Conservation (phyloP, 2,329 filamentous ascomycete genomes). For the Ophiosphaerella herpotricha region DNA sequence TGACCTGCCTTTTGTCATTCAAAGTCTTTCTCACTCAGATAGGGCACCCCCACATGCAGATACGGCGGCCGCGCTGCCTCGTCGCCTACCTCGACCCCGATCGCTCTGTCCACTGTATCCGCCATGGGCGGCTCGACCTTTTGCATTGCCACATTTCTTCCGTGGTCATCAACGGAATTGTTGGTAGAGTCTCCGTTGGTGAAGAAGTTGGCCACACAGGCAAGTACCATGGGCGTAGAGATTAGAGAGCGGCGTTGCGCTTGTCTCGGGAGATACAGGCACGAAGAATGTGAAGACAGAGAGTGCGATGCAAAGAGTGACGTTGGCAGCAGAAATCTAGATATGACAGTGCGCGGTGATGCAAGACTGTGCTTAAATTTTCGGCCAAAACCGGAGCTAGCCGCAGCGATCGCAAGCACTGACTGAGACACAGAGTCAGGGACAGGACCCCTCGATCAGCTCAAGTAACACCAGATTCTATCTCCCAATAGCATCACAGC, state of each 20-base stretch:
- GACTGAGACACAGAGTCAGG: not conserved
- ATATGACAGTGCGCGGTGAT: constrained; percentile 17
- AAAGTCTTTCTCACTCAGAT: constrained; percentile 6
- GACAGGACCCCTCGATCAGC: not conserved
- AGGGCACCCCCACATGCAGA: constrained; percentile 48
- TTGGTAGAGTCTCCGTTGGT: constrained; percentile 40
- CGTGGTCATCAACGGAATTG: constrained; percentile 47
- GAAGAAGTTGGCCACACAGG: constrained; percentile 55
- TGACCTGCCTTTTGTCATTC: constrained; percentile 64
- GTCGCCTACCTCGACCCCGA: constrained; percentile 41
- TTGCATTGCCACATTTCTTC: constrained; percentile 30
- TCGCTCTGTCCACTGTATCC: constrained; percentile 19
- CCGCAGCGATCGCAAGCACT: constrained; percentile 9
- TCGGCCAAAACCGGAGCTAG: constrained; percentile 33
- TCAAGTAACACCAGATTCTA: too few species aligned
- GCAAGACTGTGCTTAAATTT: constrained; percentile 28
- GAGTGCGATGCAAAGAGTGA: constrained; percentile 24
- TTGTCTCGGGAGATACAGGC: not conserved
- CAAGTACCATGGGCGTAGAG: constrained; percentile 54
- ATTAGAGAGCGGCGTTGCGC: constrained; percentile 22
- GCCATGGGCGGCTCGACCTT: constrained; percentile 24
- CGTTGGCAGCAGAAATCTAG: constrained; percentile 12
- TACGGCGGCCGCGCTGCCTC: constrained; percentile 55
- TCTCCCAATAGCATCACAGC: too few species aligned
- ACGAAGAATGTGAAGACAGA: constrained; percentile 4